These are phyloP conservation scores for Macadamia tetraphylla DNA, from an alignment of 164 flowering plant genomes.

Conservation along the genomic window DNA sequence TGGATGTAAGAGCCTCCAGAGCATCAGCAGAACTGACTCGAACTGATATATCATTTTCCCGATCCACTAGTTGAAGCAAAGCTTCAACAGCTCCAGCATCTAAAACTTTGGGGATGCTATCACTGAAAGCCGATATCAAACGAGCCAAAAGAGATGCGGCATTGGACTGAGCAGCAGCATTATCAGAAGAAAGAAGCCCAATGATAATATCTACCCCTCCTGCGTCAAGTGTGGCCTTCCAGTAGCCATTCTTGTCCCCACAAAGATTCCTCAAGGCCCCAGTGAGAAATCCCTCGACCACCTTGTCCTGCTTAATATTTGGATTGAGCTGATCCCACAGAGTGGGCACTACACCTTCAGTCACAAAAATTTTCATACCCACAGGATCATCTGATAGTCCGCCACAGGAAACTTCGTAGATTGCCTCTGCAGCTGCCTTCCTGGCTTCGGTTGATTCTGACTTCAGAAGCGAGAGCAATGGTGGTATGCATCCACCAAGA, in stretches of 20 bases:
- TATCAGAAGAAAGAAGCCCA: conserved; percentile 69
- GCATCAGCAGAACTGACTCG: conserved; percentile 93
- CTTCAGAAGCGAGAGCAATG: conserved; percentile 71
- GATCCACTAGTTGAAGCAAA: conserved; percentile 53
- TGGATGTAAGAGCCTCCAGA: conserved; percentile 67
- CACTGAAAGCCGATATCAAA: conserved; percentile 61
- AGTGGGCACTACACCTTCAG: conserved; percentile 86
- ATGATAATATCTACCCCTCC: conserved; percentile 84
- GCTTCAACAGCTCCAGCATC: conserved; percentile 67
- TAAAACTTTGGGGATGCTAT: conserved; percentile 72
- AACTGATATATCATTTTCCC: conserved; percentile 63
- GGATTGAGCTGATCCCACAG: conserved; percentile 81
- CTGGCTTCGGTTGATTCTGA: conserved; percentile 63
- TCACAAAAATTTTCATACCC: conserved; percentile 79
- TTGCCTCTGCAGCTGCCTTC: conserved; percentile 87
- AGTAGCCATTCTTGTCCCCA: conserved; percentile 76
- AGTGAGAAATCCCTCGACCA: conserved; percentile 76
- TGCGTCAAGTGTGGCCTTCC: conserved; percentile 73
- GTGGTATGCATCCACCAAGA: conserved; percentile 88
- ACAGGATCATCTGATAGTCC: conserved; percentile 82
- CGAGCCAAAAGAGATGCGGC: conserved; percentile 92
- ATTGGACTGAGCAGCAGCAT: conserved; percentile 71
- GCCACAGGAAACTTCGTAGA: conserved; percentile 75
- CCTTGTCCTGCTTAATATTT: conserved; percentile 63
- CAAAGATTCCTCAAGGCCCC: conserved; percentile 89